Base-by-base conservation (phyloP, 495 filamentous ascomycete species). In the Hypomontagnella submonticulosa region DNA sequence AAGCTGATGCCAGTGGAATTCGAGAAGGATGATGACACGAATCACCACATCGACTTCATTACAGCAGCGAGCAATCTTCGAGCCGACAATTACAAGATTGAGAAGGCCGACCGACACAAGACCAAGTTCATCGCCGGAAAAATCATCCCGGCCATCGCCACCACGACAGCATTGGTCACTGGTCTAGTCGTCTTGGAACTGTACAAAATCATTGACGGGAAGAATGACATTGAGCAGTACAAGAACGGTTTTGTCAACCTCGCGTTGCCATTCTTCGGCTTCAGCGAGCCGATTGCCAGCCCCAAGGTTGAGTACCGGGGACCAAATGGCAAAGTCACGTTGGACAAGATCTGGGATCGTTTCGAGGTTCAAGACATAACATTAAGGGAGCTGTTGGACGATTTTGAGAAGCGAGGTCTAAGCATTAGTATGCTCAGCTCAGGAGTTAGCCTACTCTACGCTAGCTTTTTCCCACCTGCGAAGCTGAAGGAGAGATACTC, bases 91-190 rank as follows among this genome's bases (percentile, higher is more conserved):
- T 99, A 99, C 83, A 92, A 91, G 57, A 99, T 99, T 67, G 84
- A 90, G 63, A 85, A 88, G 61, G 93, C 96, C 0, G 93, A 99
- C 71, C 85, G 91, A 52, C 96, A 97, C 84, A 93, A 93, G 85
- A 99, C 93, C 56, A 99, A 99, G 80, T 97, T 98, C 78, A 98
- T 99, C 77, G 96, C 96, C 19, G 96, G 96, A 73, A 99, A 98
- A 84, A 99, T 99, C 69, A 98, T 99, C 68, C 96, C 96, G 32
- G 96, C 96, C 41, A 99, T 99, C 78, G 96, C 93, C 54, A 99
- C 95, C 11, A 97, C 96, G 10, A 99, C 96, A 15, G 93, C 96
- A 9, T 82, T 99, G 18, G 93, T 97, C 37, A 98, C 96, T 1
- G 96, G 96, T 52, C 82, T 99, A 32, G 93, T 98, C 42, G 83